Evolutionary conservation across 2,329 filamentous ascomycete species (phyloP).

Genomic region (Graphilbum fragrans): DNA sequence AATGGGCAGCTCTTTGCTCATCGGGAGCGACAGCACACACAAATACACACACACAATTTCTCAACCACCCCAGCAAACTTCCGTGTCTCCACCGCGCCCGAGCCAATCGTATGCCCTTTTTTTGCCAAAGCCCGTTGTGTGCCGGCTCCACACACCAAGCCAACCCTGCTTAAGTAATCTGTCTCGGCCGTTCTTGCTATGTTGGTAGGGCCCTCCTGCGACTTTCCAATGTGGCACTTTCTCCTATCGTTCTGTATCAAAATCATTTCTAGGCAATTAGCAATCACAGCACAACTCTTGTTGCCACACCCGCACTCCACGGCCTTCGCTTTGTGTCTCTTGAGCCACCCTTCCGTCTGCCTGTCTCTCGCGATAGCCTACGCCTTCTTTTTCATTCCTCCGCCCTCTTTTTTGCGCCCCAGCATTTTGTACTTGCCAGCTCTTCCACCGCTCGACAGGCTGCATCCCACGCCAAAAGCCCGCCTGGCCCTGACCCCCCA

Average conservation of each 20-base stretch:
- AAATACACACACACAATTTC: too few relatives aligned
- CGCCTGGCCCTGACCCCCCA: too few relatives aligned
- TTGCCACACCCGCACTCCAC: slow-evolving; percentile 1
- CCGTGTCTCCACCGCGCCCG: too few relatives aligned
- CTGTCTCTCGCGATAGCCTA: too few relatives aligned
- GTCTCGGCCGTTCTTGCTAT: background rate
- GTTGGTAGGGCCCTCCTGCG: background rate
- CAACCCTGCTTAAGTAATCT: slow-evolving; percentile 1
- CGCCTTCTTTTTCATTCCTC: background rate
- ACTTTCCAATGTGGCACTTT: background rate
- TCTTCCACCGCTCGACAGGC: too few relatives aligned
- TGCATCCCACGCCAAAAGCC: too few relatives aligned
- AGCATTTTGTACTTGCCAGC: background rate
- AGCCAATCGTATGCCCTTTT: background rate
- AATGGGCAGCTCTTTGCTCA: too few relatives aligned
- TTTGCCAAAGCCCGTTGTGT: background rate
- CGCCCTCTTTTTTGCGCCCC: background rate
- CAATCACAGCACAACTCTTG: slow-evolving; percentile 3
- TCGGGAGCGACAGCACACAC: too few relatives aligned
- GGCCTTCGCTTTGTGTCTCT: background rate
- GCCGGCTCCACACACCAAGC: background rate
- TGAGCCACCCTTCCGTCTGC: background rate
- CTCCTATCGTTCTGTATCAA: slow-evolving; percentile 5
- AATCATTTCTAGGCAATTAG: slow-evolving; percentile 1
- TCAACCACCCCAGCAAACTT: too few relatives aligned